These are phyloP conservation scores for fission yeast (Schizosaccharomyces pombe) DNA, from an alignment of 805 yeast genomes.

Conservation along the genomic window DNA sequence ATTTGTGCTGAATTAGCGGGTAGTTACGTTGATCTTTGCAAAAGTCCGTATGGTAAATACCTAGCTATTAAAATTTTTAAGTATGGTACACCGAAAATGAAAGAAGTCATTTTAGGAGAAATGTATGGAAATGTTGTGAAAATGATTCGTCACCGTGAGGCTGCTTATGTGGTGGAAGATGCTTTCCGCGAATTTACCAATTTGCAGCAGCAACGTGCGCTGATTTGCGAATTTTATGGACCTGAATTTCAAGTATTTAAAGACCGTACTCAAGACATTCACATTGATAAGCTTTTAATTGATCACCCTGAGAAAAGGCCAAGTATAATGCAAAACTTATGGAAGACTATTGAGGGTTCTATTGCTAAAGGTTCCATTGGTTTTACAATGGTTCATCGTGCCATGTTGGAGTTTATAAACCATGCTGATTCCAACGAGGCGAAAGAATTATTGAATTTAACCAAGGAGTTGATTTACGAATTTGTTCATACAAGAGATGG, in stretches of 20 bases:
- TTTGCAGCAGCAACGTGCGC: constrained; percentile 63
- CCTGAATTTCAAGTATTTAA: constrained; percentile 78
- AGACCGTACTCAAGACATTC: constrained; percentile 25
- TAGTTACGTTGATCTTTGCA: constrained; percentile 56
- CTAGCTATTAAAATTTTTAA: constrained; percentile 68
- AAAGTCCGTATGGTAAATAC: constrained; percentile 84
- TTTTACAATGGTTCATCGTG: constrained; percentile 85
- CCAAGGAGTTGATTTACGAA: constrained; percentile 78
- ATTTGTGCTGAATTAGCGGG: constrained; percentile 52
- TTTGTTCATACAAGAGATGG: constrained; percentile 91
- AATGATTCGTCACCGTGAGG: constrained; percentile 89
- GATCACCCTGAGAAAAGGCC: constrained; percentile 59
- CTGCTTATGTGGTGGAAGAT: constrained; percentile 94
- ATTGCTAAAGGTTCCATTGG: constrained; percentile 92
- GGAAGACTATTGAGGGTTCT: constrained; percentile 66
- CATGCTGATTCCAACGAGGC: constrained; percentile 49
- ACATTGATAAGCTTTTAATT: constrained; percentile 36
- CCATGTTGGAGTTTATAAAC: constrained; percentile 68
- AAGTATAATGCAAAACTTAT: constrained; percentile 48
- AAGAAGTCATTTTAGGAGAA: constrained; percentile 55
- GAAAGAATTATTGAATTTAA: constrained; percentile 57
- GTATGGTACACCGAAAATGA: constrained; percentile 67
- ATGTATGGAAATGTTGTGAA: constrained; percentile 78
- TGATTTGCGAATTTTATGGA: constrained; percentile 93
- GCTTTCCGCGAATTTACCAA: constrained; percentile 64